Evolutionary conservation across 176 grass and related monocot species (phyloP), one percentile per base, ranked within the genome.

Genomic region (Oryza meyeriana): DNA sequence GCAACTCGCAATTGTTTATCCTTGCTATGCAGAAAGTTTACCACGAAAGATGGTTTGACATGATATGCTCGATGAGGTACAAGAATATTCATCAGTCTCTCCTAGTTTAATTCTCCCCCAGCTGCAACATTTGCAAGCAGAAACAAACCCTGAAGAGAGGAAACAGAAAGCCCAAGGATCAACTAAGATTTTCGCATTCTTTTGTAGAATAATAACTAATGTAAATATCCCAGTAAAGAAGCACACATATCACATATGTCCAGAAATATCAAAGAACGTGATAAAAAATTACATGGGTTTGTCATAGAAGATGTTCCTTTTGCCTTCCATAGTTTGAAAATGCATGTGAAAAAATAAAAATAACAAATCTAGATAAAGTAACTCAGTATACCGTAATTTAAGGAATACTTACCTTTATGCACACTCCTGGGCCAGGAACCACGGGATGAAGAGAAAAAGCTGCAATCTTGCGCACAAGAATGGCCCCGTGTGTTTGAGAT

Each of bases 91-190:
- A 95, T 90, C 64, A 95, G n/a, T n/a, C n/a, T n/a, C 93, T 91
- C 89, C 81, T 92, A 94, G 73, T 68, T 88, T 25, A 58, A 40
- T 44, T 94, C 93, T 0, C 81, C 84, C 64, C 84, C 86, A 58
- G 96, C 93, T 20, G 90, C 90, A 86, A 98, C 86, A 31, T 98
- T 98, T 84, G 80, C 81, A 89, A 98, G 93, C 74, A 95, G 83
- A 70, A 87, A 80, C 93, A 98, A 93, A 81, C 90, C 96, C 96
- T 98, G 80, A 84, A 82, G 36, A 84, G 83, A 68, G 45, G 44
- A 25, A 72, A 91, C 18, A 88, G 28, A 22, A 72, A 66, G 32
- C 71, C 75, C 39, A 76, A 62, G 40, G 44, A 31, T 24, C 73
- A 28, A 41, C 17, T 24, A 68, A 30, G 42, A 18, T 45, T 8